A percentile compares a stretch with the other conserved stretches of the same genome.
Evolutionary conservation across 2,329 filamentous ascomycete species (phyloP).

Genomic region (Calonectria crousiana): DNA sequence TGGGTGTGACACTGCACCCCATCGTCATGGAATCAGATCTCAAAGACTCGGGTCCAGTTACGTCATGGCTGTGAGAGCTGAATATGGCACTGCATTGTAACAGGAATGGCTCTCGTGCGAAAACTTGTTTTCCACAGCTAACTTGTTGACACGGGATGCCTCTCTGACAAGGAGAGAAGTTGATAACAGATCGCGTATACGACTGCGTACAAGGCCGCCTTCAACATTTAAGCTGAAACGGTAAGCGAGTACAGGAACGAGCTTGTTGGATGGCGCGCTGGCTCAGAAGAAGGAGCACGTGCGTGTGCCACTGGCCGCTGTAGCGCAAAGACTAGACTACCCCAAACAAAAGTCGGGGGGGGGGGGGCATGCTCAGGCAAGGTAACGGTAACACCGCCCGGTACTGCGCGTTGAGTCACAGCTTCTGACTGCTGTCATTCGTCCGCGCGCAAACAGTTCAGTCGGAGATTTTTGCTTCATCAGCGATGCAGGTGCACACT

Average conservation of each 20-base stretch:
- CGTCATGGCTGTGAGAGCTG: neutral
- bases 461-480: neutral
- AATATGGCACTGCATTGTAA: no score
- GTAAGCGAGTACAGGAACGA: neutral
- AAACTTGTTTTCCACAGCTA: neutral
- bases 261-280: neutral
- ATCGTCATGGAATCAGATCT: conserved; percentile 1
- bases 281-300: neutral
- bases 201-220: neutral
- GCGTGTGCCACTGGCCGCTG: conserved; percentile 1
- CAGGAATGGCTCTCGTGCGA: neutral
- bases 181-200: neutral
- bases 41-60: neutral
- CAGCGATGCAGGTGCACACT: neutral
- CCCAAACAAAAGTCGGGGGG: neutral
- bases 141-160: neutral
- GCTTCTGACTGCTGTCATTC: neutral
- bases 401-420: neutral
- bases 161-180: neutral
- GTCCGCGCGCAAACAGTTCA: neutral
- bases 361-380: neutral
- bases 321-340: neutral
- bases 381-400: neutral
- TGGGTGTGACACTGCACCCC: conserved; percentile 11
- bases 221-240: neutral